Evolutionary conservation across 345 rosid species (phyloP).

Genomic region (Ceriops zippeliana): DNA sequence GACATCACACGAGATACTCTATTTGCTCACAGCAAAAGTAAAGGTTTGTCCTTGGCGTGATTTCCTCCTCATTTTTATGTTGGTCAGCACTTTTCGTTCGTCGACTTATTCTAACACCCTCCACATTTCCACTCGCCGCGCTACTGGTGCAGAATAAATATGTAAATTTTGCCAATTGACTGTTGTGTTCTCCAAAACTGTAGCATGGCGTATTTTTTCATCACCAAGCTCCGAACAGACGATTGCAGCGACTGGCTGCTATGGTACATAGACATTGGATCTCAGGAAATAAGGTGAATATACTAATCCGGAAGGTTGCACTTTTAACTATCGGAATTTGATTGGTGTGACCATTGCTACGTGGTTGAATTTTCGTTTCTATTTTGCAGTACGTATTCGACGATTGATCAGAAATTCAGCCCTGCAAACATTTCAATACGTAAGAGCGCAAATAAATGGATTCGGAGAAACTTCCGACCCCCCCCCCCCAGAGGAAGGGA

Average conservation of each 20-base stretch:
- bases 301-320: background rate
- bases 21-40: constrained; percentile 18
- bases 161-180: background rate
- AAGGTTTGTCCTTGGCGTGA: constrained; percentile 26
- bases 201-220: background rate
- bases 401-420: too few relatives aligned
- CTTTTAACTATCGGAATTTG: too few relatives aligned
- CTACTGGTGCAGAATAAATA: constrained; percentile 5
- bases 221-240: background rate
- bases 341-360: too few relatives aligned
- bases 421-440: too few relatives aligned
- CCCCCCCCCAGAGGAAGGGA: too few relatives aligned
- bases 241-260: background rate
- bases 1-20: constrained; percentile 19
- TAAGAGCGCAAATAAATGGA: too few relatives aligned
- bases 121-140: background rate
- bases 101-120: constrained; percentile 15
- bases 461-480: too few relatives aligned
- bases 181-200: constrained; percentile 3
- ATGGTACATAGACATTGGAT: background rate
- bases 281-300: constrained; percentile 21
- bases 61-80: constrained; percentile 4
- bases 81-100: constrained; percentile 3
- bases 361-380: too few relatives aligned
- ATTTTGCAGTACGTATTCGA: too few relatives aligned